Evolutionary conservation across 202 grass and related monocot species (phyloP).

Genomic region (Cymbopogon flexuosus): DNA sequence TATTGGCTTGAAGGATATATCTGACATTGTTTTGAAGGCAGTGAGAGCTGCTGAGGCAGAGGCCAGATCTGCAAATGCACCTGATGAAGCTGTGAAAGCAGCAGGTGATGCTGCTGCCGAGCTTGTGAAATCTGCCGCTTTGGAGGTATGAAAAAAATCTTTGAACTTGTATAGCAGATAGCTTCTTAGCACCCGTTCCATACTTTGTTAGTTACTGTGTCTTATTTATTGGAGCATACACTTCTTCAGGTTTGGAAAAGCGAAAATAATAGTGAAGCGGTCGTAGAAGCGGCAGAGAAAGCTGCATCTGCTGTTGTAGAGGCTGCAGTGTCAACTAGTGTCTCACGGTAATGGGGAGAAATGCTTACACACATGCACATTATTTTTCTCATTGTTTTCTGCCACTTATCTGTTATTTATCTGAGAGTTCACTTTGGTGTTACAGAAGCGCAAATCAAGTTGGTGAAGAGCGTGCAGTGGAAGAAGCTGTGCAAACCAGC

Average conservation of each 20-base stretch:
- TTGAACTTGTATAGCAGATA: background rate
- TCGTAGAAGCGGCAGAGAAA: conserved; percentile 62
- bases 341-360: conserved; percentile 62
- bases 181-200: conserved; percentile 23
- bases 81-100: conserved; percentile 85
- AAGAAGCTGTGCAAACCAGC: conserved; percentile 47
- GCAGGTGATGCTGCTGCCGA: conserved; percentile 97
- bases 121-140: conserved; percentile 85
- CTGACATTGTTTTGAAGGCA: conserved; percentile 81
- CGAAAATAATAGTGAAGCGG: conserved; percentile 60
- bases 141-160: conserved; percentile 56
- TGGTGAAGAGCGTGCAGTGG: conserved; percentile 28
- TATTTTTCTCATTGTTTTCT: background rate
- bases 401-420: conserved; percentile 8
- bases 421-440: conserved; percentile 14
- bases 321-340: conserved; percentile 79
- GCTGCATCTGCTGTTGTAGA: conserved; percentile 82
- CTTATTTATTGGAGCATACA: background rate
- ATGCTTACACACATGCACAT: background rate
- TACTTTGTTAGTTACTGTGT: background rate
- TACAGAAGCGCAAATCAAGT: conserved; percentile 49
- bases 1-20: conserved; percentile 93
- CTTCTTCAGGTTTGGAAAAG: conserved; percentile 74
- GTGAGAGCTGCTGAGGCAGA: conserved; percentile 83
- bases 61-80: conserved; percentile 69